A percentile compares a stretch with the other conserved stretches of the same genome.
phyloP scores from a whole-genome alignment of 495 filamentous ascomycete genomes.

The Penicillium tannophilum region DNA sequence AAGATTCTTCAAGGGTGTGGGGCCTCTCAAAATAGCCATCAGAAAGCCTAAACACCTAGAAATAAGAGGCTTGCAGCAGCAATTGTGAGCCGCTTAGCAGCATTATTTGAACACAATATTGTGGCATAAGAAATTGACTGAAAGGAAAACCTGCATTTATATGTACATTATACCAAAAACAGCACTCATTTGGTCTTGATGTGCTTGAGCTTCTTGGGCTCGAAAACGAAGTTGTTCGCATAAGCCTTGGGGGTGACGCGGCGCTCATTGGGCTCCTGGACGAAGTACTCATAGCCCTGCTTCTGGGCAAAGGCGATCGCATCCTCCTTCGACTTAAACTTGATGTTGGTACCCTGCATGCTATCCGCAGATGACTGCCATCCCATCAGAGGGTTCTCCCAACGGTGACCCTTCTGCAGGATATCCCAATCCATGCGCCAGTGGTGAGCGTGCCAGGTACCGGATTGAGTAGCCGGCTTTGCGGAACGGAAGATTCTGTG shows the following conservation, averaged over 20 bases:
- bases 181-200: constrained; percentile 82
- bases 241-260: constrained; percentile 89
- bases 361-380: constrained; percentile 95
- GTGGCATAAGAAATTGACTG: background rate
- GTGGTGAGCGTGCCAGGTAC: constrained; percentile 74
- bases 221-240: constrained; percentile 92
- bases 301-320: constrained; percentile 95
- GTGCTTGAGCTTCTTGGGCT: constrained; percentile 82
- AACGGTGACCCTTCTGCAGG: constrained; percentile 81
- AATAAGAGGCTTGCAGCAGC: background rate
- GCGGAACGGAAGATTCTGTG: constrained; percentile 82
- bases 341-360: constrained; percentile 88
- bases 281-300: constrained; percentile 98
- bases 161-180: constrained; percentile 45
- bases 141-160: constrained; percentile 35
- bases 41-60: background rate
- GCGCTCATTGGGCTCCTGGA: constrained; percentile 92
- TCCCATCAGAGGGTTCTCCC: constrained; percentile 98
- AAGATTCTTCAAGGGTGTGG: background rate
- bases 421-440: constrained; percentile 99
- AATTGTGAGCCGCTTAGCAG: background rate
- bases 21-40: background rate
- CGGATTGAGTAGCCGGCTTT: constrained; percentile 94
- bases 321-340: constrained; percentile 93
- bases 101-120: background rate